These are phyloP conservation scores for Aspergillus egyptiacus DNA, from an alignment of 495 filamentous ascomycete species.

Conservation along the genomic window DNA sequence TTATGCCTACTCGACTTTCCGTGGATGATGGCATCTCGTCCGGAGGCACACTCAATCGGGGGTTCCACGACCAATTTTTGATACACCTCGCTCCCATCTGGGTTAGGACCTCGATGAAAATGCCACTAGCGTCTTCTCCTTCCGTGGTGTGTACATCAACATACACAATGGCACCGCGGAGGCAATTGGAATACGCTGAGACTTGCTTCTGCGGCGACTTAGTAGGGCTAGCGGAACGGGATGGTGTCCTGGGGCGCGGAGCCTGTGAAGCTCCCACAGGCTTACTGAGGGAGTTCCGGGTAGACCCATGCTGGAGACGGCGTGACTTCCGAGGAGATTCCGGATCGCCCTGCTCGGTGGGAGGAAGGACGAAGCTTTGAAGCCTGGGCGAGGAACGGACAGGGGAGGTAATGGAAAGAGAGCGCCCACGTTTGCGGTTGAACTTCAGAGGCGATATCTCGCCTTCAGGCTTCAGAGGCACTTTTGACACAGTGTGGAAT, in stretches of 20 bases:
- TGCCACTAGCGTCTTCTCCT: conserved; percentile 75
- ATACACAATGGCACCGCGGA: conserved; percentile 75
- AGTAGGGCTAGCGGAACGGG: conserved; percentile 23
- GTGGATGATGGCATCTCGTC: conserved; percentile 27
- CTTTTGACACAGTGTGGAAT: conserved; percentile 69
- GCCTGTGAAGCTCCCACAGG: neutral
- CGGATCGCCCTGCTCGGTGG: conserved; percentile 10
- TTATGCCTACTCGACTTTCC: conserved; percentile 67
- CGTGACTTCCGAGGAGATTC: conserved; percentile 24
- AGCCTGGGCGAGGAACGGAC: conserved; percentile 31
- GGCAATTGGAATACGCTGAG: conserved; percentile 22
- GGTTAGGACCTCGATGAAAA: conserved; percentile 75
- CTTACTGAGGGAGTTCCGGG: conserved; percentile 20
- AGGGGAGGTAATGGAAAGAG: conserved; percentile 37
- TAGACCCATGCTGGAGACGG: conserved; percentile 17
- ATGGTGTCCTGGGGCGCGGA: conserved; percentile 10
- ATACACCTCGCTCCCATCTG: conserved; percentile 84
- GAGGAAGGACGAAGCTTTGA: conserved; percentile 22
- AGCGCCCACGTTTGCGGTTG: conserved; percentile 48
- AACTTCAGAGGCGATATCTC: conserved; percentile 54
- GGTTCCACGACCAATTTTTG: conserved; percentile 82
- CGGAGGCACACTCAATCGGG: conserved; percentile 38
- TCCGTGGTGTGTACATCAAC: conserved; percentile 92
- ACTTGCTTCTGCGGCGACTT: conserved; percentile 22
- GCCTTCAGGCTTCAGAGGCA: conserved; percentile 65